These are phyloP conservation scores for Hypomontagnella submonticulosa DNA, from an alignment of 495 filamentous ascomycete species.

Conservation along the genomic window DNA sequence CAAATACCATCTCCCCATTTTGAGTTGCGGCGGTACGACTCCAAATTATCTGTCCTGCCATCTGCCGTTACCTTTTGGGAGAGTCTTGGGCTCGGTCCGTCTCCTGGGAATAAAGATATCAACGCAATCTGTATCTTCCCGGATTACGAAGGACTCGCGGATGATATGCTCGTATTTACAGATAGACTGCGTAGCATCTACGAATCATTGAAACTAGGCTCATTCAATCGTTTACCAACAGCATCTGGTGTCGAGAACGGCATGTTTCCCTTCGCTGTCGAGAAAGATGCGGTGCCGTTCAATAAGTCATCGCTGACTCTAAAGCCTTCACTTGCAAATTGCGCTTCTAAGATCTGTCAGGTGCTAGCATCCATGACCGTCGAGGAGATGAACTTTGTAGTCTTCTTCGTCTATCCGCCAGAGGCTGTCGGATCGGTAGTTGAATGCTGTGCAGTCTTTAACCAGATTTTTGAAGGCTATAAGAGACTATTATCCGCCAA, in stretches of 20 bases:
- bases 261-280: conserved; percentile 64
- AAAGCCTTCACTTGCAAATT: conserved; percentile 41
- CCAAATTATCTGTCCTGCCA: conserved; percentile 79
- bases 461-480: conserved; percentile 78
- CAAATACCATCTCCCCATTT: conserved; percentile 72
- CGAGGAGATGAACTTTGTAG: conserved; percentile 71
- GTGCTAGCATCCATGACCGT: conserved; percentile 48
- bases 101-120: conserved; percentile 81
- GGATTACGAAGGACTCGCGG: conserved; percentile 63
- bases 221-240: conserved; percentile 67
- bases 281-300: conserved; percentile 49
- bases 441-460: conserved; percentile 82
- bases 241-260: conserved; percentile 66
- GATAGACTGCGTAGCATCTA: conserved; percentile 78
- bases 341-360: conserved; percentile 49
- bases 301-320: conserved; percentile 49
- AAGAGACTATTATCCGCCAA: conserved; percentile 62
- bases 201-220: conserved; percentile 81
- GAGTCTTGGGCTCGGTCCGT: conserved; percentile 82
- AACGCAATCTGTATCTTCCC: conserved; percentile 85
- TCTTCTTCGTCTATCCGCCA: conserved; percentile 89
- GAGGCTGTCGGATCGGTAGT: conserved; percentile 71
- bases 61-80: conserved; percentile 91
- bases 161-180: conserved; percentile 74
- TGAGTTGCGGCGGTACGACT: conserved; percentile 79